These are phyloP conservation scores for Paulownia fortunei DNA, from an alignment of 257 asterid genomes.

Conservation along the genomic window DNA sequence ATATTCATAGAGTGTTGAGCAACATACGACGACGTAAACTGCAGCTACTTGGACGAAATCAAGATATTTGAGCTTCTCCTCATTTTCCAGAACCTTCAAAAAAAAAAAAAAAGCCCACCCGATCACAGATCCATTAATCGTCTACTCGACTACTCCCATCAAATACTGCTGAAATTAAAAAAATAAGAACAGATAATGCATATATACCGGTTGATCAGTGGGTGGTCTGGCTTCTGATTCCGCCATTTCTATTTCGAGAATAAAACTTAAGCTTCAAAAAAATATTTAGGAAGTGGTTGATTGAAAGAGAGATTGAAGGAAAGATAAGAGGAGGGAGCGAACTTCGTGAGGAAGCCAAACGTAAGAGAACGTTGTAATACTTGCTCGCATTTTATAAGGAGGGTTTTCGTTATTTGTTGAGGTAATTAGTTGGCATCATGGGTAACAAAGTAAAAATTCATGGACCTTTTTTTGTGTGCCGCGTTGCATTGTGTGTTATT, in stretches of 20 bases:
- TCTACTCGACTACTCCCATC: too few species aligned
- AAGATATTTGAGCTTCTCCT: slow-evolving; percentile 57
- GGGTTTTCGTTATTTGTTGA: slow-evolving; percentile 10
- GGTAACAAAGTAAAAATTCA: background rate
- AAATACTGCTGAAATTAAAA: background rate
- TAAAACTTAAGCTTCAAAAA: background rate
- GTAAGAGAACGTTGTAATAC: background rate
- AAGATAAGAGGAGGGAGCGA: slow-evolving; percentile 11
- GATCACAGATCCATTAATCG: background rate
- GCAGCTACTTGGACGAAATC: slow-evolving; percentile 67
- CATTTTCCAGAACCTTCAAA: slow-evolving; percentile 45
- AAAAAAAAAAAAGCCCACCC: background rate
- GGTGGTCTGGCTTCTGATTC: slow-evolving; percentile 51
- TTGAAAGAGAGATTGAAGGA: background rate
- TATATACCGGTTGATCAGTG: slow-evolving; percentile 29
- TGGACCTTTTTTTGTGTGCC: background rate
- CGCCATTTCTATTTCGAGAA: slow-evolving; percentile 38
- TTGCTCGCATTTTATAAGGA: slow-evolving; percentile 35
- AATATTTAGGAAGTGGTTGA: background rate
- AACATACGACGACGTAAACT: slow-evolving; percentile 56
- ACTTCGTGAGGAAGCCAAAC: background rate
- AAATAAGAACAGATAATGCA: background rate
- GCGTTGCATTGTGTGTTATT: background rate
- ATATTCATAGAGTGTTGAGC: slow-evolving; percentile 62
- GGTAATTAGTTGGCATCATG: background rate